Evolutionary conservation across 164 flowering plant genomes (phyloP).

Genomic region (Tetracentron sinense): DNA sequence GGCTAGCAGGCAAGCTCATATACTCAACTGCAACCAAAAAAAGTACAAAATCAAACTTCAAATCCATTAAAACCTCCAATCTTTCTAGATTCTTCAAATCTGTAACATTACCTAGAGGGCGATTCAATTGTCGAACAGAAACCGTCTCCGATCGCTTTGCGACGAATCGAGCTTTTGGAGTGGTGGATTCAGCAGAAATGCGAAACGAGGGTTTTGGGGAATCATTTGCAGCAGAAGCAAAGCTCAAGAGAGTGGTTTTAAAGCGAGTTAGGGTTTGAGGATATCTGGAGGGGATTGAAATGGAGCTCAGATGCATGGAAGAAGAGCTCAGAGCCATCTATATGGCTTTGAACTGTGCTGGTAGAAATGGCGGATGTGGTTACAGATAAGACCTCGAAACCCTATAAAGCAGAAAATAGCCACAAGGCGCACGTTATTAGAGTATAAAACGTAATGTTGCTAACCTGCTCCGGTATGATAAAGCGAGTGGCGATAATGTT

Average conservation of each 20-base stretch:
- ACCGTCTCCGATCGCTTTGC: constrained; percentile 62
- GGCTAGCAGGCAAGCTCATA: constrained; percentile 95
- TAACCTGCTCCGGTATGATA: too few species aligned
- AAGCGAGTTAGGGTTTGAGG: neutral
- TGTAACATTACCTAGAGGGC: constrained; percentile 59
- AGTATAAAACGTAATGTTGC: too few species aligned
- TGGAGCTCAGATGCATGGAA: neutral
- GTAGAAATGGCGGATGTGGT: neutral
- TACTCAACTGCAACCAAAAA: constrained; percentile 55
- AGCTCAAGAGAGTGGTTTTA: neutral
- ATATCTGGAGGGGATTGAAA: neutral
- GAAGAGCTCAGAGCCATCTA: constrained; percentile 9
- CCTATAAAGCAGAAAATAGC: too few species aligned
- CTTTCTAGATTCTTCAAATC: neutral
- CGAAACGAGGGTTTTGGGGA: constrained; percentile 26
- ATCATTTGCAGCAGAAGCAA: neutral
- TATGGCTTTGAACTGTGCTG: neutral
- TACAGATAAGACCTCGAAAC: neutral
- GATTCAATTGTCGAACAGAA: constrained; percentile 57
- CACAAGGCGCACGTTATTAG: too few species aligned
- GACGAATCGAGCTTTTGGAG: constrained; percentile 62
- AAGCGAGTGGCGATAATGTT: too few species aligned
- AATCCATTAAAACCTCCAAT: neutral
- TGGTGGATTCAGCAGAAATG: constrained; percentile 31
- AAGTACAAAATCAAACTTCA: neutral